Evolutionary conservation across 352 stramenopile species (phyloP), one percentile per base, ranked within the genome.

Genomic region (Pythium sukuiense): DNA sequence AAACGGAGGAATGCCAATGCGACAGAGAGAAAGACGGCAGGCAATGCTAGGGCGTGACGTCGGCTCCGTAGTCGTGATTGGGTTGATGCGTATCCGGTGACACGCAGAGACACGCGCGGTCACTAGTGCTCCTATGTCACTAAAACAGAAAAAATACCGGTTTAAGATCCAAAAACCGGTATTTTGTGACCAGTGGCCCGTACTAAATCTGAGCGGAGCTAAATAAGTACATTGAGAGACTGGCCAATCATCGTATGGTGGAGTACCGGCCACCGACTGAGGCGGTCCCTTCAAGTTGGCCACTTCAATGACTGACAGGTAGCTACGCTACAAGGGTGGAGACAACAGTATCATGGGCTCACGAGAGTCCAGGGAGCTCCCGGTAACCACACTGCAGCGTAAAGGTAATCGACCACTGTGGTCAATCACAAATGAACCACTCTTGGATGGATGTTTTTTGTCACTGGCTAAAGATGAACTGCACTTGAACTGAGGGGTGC

Each of bases 71-170:
- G 14, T 48, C 4, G 39, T 48, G 39, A 48, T 48, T 48, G 39
- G 39, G 39, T 48, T 16, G 39, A n/a, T 48, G 39, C 39, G 39
- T 43, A 43, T 43, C 35, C 16, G 35, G 35, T 43, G 35, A 43
- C 14, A n/a, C n/a, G n/a, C 18, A 52, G 45, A 52, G 45, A 52
- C 45, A 52, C 45, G 45, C 45, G 45, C 45, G n/a, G 45, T 52
- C 45, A 52, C n/a, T 52, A 52, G n/a, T 5, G 6, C 3, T 1
- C 1, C 13, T 14, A 52, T 52, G 45, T 29, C 45, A 52, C 45
- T 52, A 52, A 27, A 14, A 16, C 4, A 4, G 20, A n/a, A 49
- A 27, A 4, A 30, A 27, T 29, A 52, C n/a, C 45, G 45, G 45
- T 52, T 30, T 52, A 1, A 8, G 20, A 49, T 49, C 2, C 6